Conservation (phyloP, 768 basidiomycete species). For the Suillus americanus region DNA sequence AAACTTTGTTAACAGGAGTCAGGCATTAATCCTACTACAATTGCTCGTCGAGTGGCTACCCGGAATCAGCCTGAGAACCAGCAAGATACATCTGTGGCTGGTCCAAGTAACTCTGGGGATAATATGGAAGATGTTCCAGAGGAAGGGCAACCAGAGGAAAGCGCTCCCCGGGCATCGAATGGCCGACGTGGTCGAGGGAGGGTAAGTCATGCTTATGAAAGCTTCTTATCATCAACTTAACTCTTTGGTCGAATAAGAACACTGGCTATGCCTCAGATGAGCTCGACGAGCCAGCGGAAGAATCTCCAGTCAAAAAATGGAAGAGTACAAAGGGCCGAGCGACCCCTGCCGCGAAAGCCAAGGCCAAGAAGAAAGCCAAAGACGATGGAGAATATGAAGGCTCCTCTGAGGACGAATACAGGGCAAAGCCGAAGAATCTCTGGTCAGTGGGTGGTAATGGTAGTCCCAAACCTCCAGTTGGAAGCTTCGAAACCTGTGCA, state of each 20-base stretch:
- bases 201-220: constrained; percentile 12
- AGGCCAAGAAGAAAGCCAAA: constrained; percentile 41
- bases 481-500: constrained; percentile 79
- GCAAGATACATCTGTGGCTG: constrained; percentile 41
- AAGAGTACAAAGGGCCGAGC: constrained; percentile 47
- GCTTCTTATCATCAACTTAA: constrained; percentile 2
- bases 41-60: constrained; percentile 38
- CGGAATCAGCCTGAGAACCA: constrained; percentile 24
- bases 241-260: constrained; percentile 11
- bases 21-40: constrained; percentile 46
- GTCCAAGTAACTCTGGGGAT: constrained; percentile 37
- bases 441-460: constrained; percentile 32
- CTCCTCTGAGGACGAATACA: constrained; percentile 67
- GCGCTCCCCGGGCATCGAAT: constrained; percentile 9
- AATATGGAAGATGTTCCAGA: constrained; percentile 11
- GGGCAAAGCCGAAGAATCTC: constrained; percentile 55
- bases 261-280: constrained; percentile 71
- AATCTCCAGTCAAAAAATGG: constrained; percentile 51
- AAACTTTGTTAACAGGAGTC: constrained; percentile 40
- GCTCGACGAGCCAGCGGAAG: constrained; percentile 58
- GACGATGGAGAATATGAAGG: constrained; percentile 49
- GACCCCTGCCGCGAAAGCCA: constrained; percentile 38
- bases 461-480: constrained; percentile 60
- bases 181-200: constrained; percentile 17
- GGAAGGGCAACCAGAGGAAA: constrained; percentile 16